Base-by-base conservation (phyloP, 148 eudicot species). In the Dysphania ambrosioides region DNA sequence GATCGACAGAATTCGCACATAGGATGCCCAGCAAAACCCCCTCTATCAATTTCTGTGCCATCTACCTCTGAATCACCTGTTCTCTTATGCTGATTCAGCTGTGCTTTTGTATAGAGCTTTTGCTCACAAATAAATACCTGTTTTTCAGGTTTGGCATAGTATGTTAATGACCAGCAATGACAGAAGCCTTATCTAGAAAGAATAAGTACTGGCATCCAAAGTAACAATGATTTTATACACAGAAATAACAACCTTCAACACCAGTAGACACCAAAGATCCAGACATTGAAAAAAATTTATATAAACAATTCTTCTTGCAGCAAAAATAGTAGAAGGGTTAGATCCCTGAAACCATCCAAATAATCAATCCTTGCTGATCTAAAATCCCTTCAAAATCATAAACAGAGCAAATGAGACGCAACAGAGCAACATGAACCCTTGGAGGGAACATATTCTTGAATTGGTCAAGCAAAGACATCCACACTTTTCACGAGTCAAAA, bases 31-130 rank as follows among this genome's bases (percentile, higher is more conserved):
- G 81, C 75, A 72, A 95, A 95, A 58, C 99, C 99, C 79, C 97
- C 98, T 83, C 98, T 85, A 78, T 95, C 98, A 82, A 91, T 89
- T 84, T 92, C 99, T 63, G 89, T 88, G 35, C 99, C 99, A 86
- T 95, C 99, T 59, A 92, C 97, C 82, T 84, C 91, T 2, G 99
- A 92, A 77, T 95, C 94, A 69, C 99, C 99, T 11, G 96, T 79
- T 68, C 85, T 85, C 79, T 82, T 95, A 76, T 95, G 97, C 80
- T 86, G 97, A 77, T 78, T 90, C 75, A 95, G 79, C 81, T 95
- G 99, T 24, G 94, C 81, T 86, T 87, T 86, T 35, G 91, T 86
- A 71, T 88, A 95, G 23, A 95, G 84, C 85, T 92, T 95, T 86
- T 95, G 99, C 81, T 95, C 99, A 74, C 97, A 90, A 24, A 95